Conservation (phyloP, 306 rosid genomes). For the Vigna hirtella region DNA sequence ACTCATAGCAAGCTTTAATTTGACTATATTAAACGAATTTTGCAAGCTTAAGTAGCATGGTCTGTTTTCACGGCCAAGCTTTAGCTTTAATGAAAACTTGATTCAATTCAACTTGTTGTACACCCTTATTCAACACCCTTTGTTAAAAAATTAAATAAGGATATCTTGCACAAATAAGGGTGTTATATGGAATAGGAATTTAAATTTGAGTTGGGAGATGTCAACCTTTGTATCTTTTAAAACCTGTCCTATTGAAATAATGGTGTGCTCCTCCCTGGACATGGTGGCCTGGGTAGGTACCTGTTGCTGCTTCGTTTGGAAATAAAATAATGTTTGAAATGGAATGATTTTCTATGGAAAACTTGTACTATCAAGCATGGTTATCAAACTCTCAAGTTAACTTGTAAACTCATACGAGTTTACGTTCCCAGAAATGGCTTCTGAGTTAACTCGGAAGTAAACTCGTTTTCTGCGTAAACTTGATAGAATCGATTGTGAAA, state of each 20-base stretch:
- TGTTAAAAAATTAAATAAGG: constrained; percentile 6
- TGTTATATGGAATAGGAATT: neutral
- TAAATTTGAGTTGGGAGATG: neutral
- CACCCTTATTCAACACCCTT: neutral
- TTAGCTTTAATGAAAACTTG: constrained; percentile 17
- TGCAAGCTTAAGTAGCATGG: neutral
- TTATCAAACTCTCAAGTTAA: no score
- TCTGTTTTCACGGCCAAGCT: neutral
- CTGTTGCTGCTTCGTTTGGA: neutral
- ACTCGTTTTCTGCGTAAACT: no score
- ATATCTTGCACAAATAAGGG: neutral
- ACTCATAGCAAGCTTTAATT: neutral
- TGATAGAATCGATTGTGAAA: no score
- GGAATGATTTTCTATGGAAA: neutral
- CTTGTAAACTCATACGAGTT: no score
- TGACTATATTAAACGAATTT: neutral
- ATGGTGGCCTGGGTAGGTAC: neutral
- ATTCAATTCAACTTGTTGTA: constrained; percentile 11
- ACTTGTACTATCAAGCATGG: neutral
- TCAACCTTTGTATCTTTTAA: neutral
- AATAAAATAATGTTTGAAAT: neutral
- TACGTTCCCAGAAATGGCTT: no score
- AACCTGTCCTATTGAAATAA: neutral
- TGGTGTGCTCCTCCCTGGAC: neutral
- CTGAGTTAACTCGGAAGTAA: no score